Conservation (phyloP, 306 rosid species). For the Rubus parviflorus region DNA sequence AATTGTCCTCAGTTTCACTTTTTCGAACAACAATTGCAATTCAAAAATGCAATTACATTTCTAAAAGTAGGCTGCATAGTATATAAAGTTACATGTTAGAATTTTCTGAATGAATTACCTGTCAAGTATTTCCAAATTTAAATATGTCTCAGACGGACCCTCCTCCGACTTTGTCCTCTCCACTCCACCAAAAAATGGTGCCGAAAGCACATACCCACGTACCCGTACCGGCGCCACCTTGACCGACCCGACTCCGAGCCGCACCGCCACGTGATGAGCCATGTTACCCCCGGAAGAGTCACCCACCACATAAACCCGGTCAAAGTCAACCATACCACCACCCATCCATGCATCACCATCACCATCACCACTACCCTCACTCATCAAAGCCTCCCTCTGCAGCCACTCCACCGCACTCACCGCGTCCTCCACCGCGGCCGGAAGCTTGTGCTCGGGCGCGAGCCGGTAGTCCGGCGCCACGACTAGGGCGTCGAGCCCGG, state of each 20-base stretch:
- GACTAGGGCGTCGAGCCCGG: slow-evolving; percentile 47
- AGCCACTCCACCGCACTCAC: slow-evolving; percentile 69
- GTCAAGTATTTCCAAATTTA: slow-evolving; percentile 71
- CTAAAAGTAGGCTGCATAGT: too few species aligned
- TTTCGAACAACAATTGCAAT: too few species aligned
- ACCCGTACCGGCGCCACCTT: slow-evolving; percentile 48
- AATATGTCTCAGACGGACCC: slow-evolving; percentile 52
- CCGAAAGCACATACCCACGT: slow-evolving; percentile 65
- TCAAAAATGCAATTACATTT: too few species aligned
- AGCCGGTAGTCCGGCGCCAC: slow-evolving; percentile 72
- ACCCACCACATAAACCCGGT: slow-evolving; percentile 62
- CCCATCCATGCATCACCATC: slow-evolving; percentile 58
- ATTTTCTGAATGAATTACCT: slow-evolving; percentile 51
- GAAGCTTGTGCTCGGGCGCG: slow-evolving; percentile 79
- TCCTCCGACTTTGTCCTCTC: slow-evolving; percentile 76
- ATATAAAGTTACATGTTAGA: too few species aligned
- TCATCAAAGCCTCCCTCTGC: slow-evolving; percentile 40
- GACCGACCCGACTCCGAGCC: slow-evolving; percentile 31
- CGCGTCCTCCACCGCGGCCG: slow-evolving; percentile 77
- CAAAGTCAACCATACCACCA: slow-evolving; percentile 47
- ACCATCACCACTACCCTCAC: slow-evolving; percentile 17
- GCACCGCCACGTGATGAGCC: slow-evolving; percentile 83
- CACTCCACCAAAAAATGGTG: slow-evolving; percentile 93
- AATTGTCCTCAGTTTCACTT: too few species aligned
- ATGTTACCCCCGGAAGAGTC: slow-evolving; percentile 95